Evolutionary conservation across 805 yeast genomes (phyloP).

Genomic region (Candida michaelii): DNA sequence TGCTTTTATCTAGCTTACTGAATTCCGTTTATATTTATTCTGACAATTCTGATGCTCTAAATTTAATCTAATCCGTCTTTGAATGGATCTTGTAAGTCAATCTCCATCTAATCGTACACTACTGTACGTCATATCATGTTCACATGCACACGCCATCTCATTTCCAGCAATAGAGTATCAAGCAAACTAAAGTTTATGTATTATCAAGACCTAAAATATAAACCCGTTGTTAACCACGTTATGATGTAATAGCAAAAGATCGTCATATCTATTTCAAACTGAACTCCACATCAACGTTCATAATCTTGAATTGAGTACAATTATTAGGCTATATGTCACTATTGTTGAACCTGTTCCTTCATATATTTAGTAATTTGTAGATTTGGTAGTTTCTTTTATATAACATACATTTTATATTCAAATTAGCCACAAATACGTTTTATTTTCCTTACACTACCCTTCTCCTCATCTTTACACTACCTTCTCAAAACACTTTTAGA

Average conservation of each 20-base stretch:
- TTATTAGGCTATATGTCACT: not conserved
- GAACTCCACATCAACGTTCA: not conserved
- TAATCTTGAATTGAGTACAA: not conserved
- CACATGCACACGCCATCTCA: not conserved
- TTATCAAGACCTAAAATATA: no score
- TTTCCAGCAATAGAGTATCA: not conserved
- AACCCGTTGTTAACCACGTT: not conserved
- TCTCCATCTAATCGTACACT: not conserved
- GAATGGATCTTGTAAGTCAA: no score
- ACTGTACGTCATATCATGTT: not conserved
- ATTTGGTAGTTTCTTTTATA: not conserved
- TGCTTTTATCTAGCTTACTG: no score
- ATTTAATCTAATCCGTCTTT: no score
- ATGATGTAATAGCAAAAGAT: constrained; percentile 1
- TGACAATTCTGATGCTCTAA: no score
- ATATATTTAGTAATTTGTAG: not conserved
- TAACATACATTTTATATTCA: no score
- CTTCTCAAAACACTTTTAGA: constrained; percentile 37
- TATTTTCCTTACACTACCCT: no score
- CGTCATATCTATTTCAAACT: not conserved
- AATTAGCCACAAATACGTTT: no score
- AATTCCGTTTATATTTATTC: no score
- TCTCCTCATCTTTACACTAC: not conserved
- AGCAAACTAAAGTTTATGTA: no score
- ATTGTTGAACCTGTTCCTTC: not conserved